Percentiles rank a stretch among this genome's conserved stretches.
Evolutionary conservation across 495 filamentous ascomycete species (phyloP).

Genomic region (Neurospora terricola): DNA sequence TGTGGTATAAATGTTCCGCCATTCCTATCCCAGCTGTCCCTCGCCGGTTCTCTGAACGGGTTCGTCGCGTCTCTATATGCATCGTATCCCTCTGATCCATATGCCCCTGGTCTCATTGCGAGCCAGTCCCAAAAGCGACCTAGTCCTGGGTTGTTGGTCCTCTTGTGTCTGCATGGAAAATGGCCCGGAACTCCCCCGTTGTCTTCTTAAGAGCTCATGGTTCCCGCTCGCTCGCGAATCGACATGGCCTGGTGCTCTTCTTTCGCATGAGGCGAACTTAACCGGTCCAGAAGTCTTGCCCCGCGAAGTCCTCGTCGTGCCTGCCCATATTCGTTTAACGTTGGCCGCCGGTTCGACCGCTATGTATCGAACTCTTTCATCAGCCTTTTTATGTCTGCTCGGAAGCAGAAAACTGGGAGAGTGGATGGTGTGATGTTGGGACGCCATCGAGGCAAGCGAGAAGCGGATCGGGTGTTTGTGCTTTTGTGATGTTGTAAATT

Average conservation of each 20-base stretch:
- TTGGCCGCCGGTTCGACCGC: background rate
- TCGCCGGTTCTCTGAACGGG: background rate
- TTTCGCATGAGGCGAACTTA: too few species aligned
- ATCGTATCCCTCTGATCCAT: background rate
- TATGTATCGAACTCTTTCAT: background rate
- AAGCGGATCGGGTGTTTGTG: background rate
- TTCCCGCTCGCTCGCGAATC: background rate
- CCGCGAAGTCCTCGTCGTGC: too few species aligned
- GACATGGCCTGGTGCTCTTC: background rate
- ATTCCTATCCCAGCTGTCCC: background rate
- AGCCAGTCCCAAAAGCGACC: background rate
- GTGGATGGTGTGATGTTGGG: background rate
- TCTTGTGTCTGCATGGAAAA: background rate
- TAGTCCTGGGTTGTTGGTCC: background rate
- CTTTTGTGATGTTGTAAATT: background rate
- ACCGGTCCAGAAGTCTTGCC: too few species aligned
- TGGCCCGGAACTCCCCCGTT: background rate
- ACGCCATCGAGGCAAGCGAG: background rate
- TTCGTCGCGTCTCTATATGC: background rate
- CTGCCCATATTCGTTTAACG: background rate
- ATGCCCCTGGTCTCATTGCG: background rate
- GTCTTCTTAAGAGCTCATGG: background rate
- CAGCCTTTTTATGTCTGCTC: background rate
- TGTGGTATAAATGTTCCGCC: background rate
- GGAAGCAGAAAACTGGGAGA: background rate